Evolutionary conservation across 2,329 filamentous ascomycete species (phyloP).

Genomic region (Trichophyton rubrum): DNA sequence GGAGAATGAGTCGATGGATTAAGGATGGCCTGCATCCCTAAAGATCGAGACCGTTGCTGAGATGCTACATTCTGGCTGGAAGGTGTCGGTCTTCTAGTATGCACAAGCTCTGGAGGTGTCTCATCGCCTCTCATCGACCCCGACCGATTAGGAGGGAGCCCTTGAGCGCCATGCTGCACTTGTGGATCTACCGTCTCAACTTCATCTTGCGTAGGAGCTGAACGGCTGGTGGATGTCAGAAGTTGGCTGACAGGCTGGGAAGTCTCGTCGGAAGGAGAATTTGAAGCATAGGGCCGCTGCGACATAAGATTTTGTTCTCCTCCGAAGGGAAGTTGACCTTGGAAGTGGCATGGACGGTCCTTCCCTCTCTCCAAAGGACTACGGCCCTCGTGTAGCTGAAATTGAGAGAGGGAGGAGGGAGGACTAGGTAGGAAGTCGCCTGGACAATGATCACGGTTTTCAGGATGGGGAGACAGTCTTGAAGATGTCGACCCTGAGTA

Average conservation of each 20-base stretch:
- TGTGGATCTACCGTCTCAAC: background rate
- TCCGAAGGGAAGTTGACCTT: constrained; percentile 17
- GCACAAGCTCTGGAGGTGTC: background rate
- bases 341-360: constrained; percentile 27
- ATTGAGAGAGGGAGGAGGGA: constrained; percentile 28
- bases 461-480: constrained; percentile 22
- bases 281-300: constrained; percentile 23
- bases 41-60: constrained; percentile 19
- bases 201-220: constrained; percentile 1
- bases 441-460: constrained; percentile 19
- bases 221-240: background rate
- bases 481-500: constrained; percentile 17
- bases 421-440: constrained; percentile 18
- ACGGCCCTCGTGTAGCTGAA: constrained; percentile 22
- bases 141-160: background rate
- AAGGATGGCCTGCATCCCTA: constrained; percentile 32
- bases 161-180: background rate
- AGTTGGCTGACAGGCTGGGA: background rate
- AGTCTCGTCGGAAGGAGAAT: constrained; percentile 3
- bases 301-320: constrained; percentile 30
- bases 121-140: background rate
- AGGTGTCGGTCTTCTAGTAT: background rate
- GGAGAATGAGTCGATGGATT: constrained; percentile 24
- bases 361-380: constrained; percentile 28
- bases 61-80: constrained; percentile 14